Evolutionary conservation across 805 yeast species (phyloP), one percentile per base, ranked within the genome.

Genomic region (Kockiozyma suomiensis): DNA sequence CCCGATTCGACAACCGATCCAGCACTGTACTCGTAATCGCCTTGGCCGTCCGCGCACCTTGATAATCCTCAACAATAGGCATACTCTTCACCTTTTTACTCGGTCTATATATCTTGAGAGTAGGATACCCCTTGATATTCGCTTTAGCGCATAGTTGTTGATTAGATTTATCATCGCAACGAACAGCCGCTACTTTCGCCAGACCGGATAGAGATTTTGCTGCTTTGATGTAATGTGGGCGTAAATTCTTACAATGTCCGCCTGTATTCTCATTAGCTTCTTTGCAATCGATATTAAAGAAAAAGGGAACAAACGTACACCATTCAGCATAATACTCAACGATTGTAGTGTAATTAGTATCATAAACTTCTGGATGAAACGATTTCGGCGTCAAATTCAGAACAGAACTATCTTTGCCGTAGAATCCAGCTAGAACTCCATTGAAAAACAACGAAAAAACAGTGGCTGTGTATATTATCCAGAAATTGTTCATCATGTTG

Each of bases 301-400:
- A n/a, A n/a, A n/a, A n/a, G n/a, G n/a, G n/a, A n/a, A n/a, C n/a
- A n/a, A 10, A 50, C 65, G 10, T 60, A 62, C 66, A 62, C 97
- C 98, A 93, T 73, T 97, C 96, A 50, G 98, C 97, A 72, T 89
- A 92, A 78, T 92, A 93, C 79, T 90, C 88, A 58, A 93, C 96
- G 58, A 92, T 68, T 1, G 96, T 75, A 1, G 96, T 87, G 68
- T 90, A 87, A 70, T 90, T 90, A 1, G 96, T 79, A 23, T 78
- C 73, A 45, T 84, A 78, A 2, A 92, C 83, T 50, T 85, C 87
- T 57, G 82, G 81, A 62, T 86, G 84, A 70, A 91, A 91, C 54
- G 78, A 85, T 1, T 54, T 37, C 15, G 85, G 75, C 23, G 80
- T 78, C 42, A 87, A 74, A 67, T 86, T 91, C 53, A 81, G 74